Conservation (phyloP, 768 basidiomycete species). For the Tylopilus subfusipes region DNA sequence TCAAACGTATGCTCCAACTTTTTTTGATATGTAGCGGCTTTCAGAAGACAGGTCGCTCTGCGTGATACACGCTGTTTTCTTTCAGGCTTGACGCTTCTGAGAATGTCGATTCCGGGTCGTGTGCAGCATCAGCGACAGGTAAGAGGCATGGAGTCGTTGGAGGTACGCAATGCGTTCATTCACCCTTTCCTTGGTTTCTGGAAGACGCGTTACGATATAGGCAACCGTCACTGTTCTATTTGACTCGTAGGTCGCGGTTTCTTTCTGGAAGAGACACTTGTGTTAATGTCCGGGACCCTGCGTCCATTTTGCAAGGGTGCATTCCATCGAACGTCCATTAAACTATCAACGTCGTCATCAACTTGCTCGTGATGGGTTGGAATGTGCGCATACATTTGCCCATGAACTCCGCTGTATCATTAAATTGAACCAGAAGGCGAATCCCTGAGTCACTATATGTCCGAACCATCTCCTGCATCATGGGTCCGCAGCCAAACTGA, state of each 20-base stretch:
- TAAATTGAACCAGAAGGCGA: slow-evolving; percentile 38
- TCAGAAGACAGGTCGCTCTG: slow-evolving; percentile 69
- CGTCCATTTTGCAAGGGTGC: slow-evolving; percentile 61
- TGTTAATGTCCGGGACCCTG: slow-evolving; percentile 19
- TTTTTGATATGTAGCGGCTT: slow-evolving; percentile 48
- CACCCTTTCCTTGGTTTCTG: slow-evolving; percentile 7
- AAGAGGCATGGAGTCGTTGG: slow-evolving; percentile 80
- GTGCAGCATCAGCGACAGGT: slow-evolving; percentile 83
- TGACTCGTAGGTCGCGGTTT: slow-evolving; percentile 49
- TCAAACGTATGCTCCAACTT: not conserved
- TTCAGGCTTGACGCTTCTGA: slow-evolving; percentile 74
- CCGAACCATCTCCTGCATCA: slow-evolving; percentile 54
- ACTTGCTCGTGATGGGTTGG: slow-evolving; percentile 54
- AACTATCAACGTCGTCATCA: slow-evolving; percentile 6
- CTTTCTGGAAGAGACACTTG: slow-evolving; percentile 7
- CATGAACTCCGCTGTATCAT: slow-evolving; percentile 4
- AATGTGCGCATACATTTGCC: slow-evolving; percentile 46
- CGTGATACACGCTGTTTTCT: slow-evolving; percentile 59
- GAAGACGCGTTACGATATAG: slow-evolving; percentile 31
- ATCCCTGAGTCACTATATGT: slow-evolving; percentile 62
- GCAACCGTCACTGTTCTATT: slow-evolving; percentile 76
- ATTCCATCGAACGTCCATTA: slow-evolving; percentile 25
- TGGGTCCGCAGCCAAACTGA: slow-evolving; percentile 39
- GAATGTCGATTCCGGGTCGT: slow-evolving; percentile 65
- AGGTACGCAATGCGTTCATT: slow-evolving; percentile 40